Evolutionary conservation across 768 basidiomycete species (phyloP).

Genomic region (Glaciozyma martinii): DNA sequence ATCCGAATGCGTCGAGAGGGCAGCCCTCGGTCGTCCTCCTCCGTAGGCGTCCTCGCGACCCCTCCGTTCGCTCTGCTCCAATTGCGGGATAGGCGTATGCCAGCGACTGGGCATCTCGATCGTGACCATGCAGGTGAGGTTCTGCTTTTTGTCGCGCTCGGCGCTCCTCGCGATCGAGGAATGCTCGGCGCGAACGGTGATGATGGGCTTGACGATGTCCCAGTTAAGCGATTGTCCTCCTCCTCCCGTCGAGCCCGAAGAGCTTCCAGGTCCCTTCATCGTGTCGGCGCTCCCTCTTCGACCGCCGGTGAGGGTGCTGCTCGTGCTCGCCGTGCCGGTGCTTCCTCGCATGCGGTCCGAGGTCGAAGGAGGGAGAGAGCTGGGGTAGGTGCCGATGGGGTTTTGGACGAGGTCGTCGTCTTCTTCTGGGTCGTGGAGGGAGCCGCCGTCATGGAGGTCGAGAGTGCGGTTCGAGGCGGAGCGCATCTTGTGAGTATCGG

Average conservation of each 20-base stretch:
- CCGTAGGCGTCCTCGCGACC: background rate
- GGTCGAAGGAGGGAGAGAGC: background rate
- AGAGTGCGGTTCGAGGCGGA: slow-evolving; percentile 33
- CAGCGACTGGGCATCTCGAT: slow-evolving; percentile 83
- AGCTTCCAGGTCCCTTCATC: slow-evolving; percentile 14
- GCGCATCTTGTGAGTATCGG: slow-evolving; percentile 39
- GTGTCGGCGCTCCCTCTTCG: slow-evolving; percentile 18
- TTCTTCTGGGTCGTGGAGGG: slow-evolving; percentile 54
- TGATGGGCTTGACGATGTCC: slow-evolving; percentile 82
- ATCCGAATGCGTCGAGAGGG: background rate
- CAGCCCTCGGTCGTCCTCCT: background rate
- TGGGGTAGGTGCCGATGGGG: slow-evolving; percentile 41
- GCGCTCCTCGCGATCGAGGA: slow-evolving; percentile 66
- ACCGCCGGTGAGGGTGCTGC: slow-evolving; percentile 4
- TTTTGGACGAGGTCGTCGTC: slow-evolving; percentile 73
- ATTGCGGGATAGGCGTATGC: slow-evolving; percentile 3
- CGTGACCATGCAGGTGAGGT: slow-evolving; percentile 84
- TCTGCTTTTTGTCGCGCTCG: slow-evolving; percentile 53
- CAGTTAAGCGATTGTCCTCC: slow-evolving; percentile 7
- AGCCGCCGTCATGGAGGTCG: slow-evolving; percentile 23
- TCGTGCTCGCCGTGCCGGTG: slow-evolving; percentile 5
- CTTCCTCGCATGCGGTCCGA: background rate
- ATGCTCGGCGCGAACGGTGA: slow-evolving; percentile 89
- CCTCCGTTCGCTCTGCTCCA: background rate
- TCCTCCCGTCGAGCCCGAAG: slow-evolving; percentile 44